Conservation (phyloP, 2,329 filamentous ascomycete species). For the Diaporthe ampelina region DNA sequence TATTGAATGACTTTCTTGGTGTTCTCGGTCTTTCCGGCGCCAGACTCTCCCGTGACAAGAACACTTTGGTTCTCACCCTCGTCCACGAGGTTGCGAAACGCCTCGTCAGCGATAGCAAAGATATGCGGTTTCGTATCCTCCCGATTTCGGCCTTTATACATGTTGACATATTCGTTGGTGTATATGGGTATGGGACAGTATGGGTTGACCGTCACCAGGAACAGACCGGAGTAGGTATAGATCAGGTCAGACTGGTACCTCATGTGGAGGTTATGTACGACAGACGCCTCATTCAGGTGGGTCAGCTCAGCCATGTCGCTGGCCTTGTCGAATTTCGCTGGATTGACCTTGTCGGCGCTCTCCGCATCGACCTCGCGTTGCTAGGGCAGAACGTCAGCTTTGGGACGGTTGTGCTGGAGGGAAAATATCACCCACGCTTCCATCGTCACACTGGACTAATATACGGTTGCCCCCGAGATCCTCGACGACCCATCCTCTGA, state of each 20-base stretch:
- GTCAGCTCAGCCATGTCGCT: conserved; percentile 99
- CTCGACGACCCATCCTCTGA: conserved; percentile 92
- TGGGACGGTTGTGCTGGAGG: neutral
- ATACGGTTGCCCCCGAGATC: conserved; percentile 79
- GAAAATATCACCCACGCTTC: conserved; percentile 72
- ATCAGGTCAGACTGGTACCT: conserved; percentile 97
- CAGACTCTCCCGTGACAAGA: conserved; percentile 96
- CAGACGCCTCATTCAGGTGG: conserved; percentile 96
- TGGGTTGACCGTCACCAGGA: conserved; percentile 96
- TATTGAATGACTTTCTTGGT: conserved; percentile 99
- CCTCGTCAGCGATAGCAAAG: conserved; percentile 96
- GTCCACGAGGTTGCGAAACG: conserved; percentile 94
- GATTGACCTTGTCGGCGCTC: conserved; percentile 98
- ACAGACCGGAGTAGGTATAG: conserved; percentile 97
- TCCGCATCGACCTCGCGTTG: conserved; percentile 90
- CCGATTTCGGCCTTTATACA: conserved; percentile 92
- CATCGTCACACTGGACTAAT: conserved; percentile 93
- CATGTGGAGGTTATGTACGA: conserved; percentile 96
- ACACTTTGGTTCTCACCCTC: conserved; percentile 98
- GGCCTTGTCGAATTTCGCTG: conserved; percentile 98
- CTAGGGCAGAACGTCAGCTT: conserved; percentile 57
- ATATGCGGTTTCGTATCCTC: conserved; percentile 98
- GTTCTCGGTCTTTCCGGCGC: conserved; percentile 98
- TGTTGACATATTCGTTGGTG: conserved; percentile 95
- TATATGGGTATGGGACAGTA: conserved; percentile 97